Evolutionary conservation across 495 filamentous ascomycete genomes (phyloP).

Genomic region (Clohesyomyces aquaticus): DNA sequence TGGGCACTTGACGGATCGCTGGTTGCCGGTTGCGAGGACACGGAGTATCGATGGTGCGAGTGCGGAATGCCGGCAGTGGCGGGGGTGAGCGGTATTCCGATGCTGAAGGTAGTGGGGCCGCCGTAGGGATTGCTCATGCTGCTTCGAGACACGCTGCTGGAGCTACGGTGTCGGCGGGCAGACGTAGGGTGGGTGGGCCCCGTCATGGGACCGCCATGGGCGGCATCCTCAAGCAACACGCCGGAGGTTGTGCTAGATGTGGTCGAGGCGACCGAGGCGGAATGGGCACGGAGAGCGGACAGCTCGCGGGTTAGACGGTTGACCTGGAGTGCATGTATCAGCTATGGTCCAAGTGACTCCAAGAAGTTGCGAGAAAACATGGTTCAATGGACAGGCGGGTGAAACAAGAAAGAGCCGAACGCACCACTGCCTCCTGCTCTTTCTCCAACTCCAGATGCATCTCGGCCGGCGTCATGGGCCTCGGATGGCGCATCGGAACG

Average conservation of each 20-base stretch:
- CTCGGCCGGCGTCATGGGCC: conserved; percentile 83
- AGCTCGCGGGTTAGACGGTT: conserved; percentile 91
- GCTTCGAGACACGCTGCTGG: conserved; percentile 63
- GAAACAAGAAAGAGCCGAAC: conserved; percentile 39
- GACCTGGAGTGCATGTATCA: conserved; percentile 58
- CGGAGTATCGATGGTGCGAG: conserved; percentile 40
- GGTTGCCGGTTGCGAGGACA: conserved; percentile 29
- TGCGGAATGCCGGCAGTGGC: conserved; percentile 36
- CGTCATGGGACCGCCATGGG: conserved; percentile 52
- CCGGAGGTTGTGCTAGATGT: conserved; percentile 67
- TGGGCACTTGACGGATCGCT: conserved; percentile 23
- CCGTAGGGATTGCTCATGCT: conserved; percentile 52
- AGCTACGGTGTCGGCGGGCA: conserved; percentile 67
- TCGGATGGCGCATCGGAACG: conserved; percentile 76
- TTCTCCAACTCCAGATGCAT: conserved; percentile 86
- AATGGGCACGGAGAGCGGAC: conserved; percentile 72
- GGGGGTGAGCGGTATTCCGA: conserved; percentile 34
- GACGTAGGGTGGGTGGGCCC: conserved; percentile 59
- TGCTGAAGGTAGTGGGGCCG: conserved; percentile 23
- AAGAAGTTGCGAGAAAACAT: neutral
- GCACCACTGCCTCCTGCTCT: conserved; percentile 91
- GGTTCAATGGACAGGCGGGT: neutral
- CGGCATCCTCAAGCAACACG: conserved; percentile 44
- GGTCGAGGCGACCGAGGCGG: conserved; percentile 80
- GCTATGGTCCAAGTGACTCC: neutral